A percentile compares a stretch with the other conserved stretches of the same genome.
phyloP scores from a whole-genome alignment of 768 basidiomycete genomes.

The Neoboletus magnificus region DNA sequence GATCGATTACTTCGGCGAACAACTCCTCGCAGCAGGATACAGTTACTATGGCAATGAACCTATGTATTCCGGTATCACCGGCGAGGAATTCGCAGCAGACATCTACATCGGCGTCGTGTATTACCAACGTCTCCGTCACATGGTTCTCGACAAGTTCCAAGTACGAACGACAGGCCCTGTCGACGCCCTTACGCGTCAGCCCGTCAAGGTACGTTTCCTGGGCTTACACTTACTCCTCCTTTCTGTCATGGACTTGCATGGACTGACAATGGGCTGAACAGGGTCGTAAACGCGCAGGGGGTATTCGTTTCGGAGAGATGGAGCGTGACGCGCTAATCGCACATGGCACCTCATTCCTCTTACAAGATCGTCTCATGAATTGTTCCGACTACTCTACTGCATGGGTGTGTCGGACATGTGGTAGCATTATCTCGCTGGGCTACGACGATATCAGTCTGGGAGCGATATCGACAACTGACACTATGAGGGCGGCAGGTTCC shows the following conservation, averaged over 20 bases:
- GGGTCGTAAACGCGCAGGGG: constrained; percentile 98
- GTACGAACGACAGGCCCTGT: constrained; percentile 98
- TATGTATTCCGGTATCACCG: constrained; percentile 99
- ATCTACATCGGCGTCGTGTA: constrained; percentile 99
- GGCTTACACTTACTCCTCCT: background rate
- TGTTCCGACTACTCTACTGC: constrained; percentile 99
- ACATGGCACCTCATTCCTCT: constrained; percentile 96
- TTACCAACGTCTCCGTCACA: constrained; percentile 97
- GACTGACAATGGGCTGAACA: constrained; percentile 29
- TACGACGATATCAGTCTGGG: constrained; percentile 86
- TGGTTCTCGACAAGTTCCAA: constrained; percentile 99
- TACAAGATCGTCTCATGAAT: constrained; percentile 99
- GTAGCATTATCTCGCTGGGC: constrained; percentile 91
- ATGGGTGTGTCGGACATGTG: constrained; percentile 97
- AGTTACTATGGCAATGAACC: constrained; percentile 99
- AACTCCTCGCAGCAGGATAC: constrained; percentile 90
- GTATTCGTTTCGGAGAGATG: constrained; percentile 99
- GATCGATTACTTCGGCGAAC: constrained; percentile 95
- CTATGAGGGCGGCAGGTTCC: constrained; percentile 61
- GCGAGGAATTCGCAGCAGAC: constrained; percentile 97
- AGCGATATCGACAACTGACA: constrained; percentile 49
- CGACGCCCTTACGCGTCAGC: constrained; percentile 92
- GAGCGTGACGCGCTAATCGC: constrained; percentile 98
- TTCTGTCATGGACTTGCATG: background rate
- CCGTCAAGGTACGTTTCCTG: constrained; percentile 73